Evolutionary conservation across 1,284 basidiomycete genomes (phyloP).

Genomic region (Athelia sp.): DNA sequence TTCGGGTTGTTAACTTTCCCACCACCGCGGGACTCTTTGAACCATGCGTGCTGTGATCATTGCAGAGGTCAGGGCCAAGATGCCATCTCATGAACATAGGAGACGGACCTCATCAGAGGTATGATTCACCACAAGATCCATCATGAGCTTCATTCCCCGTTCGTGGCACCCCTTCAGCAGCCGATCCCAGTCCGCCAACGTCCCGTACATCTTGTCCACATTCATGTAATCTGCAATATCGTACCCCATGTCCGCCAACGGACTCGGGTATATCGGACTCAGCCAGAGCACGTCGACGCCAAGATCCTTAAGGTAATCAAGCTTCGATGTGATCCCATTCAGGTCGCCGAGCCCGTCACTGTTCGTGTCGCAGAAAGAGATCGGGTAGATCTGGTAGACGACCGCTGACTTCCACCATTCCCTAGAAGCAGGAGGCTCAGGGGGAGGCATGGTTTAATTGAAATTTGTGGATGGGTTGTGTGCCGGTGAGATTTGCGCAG

Average conservation of each 20-base stretch:
- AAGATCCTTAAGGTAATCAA: conserved; percentile 68
- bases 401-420: conserved; percentile 65
- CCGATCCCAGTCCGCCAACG: conserved; percentile 67
- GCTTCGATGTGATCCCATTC: conserved; percentile 57
- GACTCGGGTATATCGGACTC: conserved; percentile 69
- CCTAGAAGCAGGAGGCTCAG: conserved; percentile 33
- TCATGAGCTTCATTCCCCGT: conserved; percentile 71
- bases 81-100: not conserved
- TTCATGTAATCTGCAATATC: conserved; percentile 73
- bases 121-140: conserved; percentile 83
- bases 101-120: conserved; percentile 58
- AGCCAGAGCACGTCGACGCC: conserved; percentile 76
- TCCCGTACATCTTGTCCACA: conserved; percentile 72
- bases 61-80: conserved; percentile 34
- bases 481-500: too few species aligned
- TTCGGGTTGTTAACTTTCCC: conserved; percentile 48
- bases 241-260: conserved; percentile 70
- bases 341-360: conserved; percentile 50
- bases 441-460: too few species aligned
- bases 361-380: not conserved
- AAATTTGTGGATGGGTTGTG: not conserved
- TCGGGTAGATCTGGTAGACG: conserved; percentile 46
- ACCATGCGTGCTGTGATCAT: conserved; percentile 79
- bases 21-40: conserved; percentile 56
- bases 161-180: conserved; percentile 55